Evolutionary conservation across 257 asterid genomes (phyloP), one percentile per base, ranked within the genome.

Genomic region (Lantana camara): DNA sequence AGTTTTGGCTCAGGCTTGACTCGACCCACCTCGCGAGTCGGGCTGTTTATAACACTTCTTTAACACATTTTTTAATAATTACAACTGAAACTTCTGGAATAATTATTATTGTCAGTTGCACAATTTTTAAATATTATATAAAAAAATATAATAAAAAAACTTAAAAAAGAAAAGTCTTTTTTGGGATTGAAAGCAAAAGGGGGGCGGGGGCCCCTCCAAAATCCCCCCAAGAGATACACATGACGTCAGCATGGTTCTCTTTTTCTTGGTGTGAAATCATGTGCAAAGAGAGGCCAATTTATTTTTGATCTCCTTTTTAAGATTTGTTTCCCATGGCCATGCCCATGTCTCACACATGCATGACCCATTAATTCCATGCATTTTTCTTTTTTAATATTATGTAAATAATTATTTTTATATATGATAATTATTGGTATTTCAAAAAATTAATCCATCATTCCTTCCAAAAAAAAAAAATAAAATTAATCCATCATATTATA

Each of bases 321-420:
- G 86, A 86, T 86, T 78, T 85, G 88, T 74, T 77, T 73, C 85
- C 84, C 83, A 73, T 80, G 80, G 77, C 50, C 5, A 27, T 53
- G 60, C 7, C 12, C n/a, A 15, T 15, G 14, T 56, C n/a, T n/a
- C n/a, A n/a, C n/a, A n/a, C n/a, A n/a, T n/a, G n/a, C n/a, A n/a
- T n/a, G n/a, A n/a, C n/a, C n/a, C n/a, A n/a, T n/a, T n/a, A n/a
- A n/a, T n/a, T n/a, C 20, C 37, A 21, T 12, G 17, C 57, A 22
- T 22, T 50, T 3, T 50, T 21, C 11, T 50, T 50, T n/a, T 21
- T 27, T n/a, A n/a, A n/a, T n/a, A n/a, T n/a, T n/a, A n/a, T n/a
- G n/a, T n/a, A n/a, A n/a, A n/a, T n/a, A n/a, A n/a, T n/a, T n/a
- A n/a, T n/a, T n/a, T n/a, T n/a, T n/a, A n/a, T n/a, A n/a, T n/a